These are phyloP conservation scores for Agastache rugosa DNA, from an alignment of 257 asterid genomes.

Conservation along the genomic window DNA sequence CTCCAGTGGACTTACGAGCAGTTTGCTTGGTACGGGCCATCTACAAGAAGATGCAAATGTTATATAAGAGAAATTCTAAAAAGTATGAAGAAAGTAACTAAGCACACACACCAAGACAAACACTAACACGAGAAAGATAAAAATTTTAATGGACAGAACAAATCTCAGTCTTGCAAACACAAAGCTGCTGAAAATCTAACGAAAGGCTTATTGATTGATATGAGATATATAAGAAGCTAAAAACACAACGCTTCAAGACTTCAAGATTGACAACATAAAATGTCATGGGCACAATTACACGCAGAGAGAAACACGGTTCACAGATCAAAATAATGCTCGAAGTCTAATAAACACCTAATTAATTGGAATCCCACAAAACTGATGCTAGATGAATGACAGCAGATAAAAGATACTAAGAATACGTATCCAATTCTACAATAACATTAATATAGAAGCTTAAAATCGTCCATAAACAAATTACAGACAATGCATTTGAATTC, in stretches of 20 bases:
- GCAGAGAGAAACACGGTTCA: not conserved
- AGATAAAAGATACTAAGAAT: not conserved
- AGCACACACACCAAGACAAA: not conserved
- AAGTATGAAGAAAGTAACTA: not conserved
- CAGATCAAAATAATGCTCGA: too few relatives aligned
- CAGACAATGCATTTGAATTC: not conserved
- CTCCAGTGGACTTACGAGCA: conserved; percentile 81
- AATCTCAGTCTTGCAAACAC: not conserved
- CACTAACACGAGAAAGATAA: too few relatives aligned
- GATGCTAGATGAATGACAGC: not conserved
- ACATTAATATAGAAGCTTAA: not conserved
- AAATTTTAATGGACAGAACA: not conserved
- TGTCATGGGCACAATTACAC: not conserved
- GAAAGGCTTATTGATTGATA: not conserved
- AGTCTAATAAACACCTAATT: not conserved
- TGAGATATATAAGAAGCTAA: not conserved
- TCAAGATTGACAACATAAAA: not conserved
- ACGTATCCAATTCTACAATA: not conserved
- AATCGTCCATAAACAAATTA: not conserved
- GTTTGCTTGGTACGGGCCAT: conserved; percentile 91
- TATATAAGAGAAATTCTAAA: not conserved
- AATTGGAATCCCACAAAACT: not conserved
- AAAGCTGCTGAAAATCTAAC: not conserved
- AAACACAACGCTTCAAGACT: not conserved
- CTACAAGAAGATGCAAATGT: conserved; percentile 22